Evolutionary conservation across 1,284 basidiomycete genomes (phyloP), one percentile per base, ranked within the genome.

Genomic region (Afroboletus lepidellus): DNA sequence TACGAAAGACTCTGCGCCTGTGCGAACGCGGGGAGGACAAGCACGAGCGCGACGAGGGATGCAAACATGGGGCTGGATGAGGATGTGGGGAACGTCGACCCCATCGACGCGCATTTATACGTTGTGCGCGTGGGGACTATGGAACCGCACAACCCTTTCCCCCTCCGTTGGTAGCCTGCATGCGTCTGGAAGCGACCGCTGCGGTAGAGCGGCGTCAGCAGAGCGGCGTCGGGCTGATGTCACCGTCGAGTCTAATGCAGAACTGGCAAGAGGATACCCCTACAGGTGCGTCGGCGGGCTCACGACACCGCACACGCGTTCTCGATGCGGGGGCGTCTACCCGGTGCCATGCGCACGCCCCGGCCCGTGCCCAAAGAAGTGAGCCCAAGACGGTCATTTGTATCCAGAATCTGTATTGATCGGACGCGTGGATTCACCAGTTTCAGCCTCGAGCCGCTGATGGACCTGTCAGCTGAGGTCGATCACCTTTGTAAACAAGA

Each of bases 1-100:
- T 71, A 71, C 6, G 62, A 48, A 7, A 72, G 27, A 5, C 20
- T 38, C 20, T 13, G 11, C 12, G 48, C 32, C 32, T 53, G 56
- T 11, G 34, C 34, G 18, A 36, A 36, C n/a, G 18, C 34, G 1
- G 65, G 53, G 41, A 68, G 51, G 24, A 45, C 55, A 32, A 59
- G 43, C 0, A 51, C 34, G 27, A 70, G 32, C 34, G 41, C 3
- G 9, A 56, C 51, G 46, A 63, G 27, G 16, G 63, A 50, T 18
- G 36, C 1, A 16, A 64, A 50, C 64, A 69, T 70, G 32, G 5
- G 43, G 24, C 1, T 42, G 6, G 46, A 13, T 1, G 50, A 29
- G 24, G n/a, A 29, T 15, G 25, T 46, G 23, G 15, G 13, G 34
- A 38, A 54, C 8, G 29, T 39, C 49, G 25, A 32, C 32, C 15